Percentiles rank a stretch among this genome's conserved stretches.
These are phyloP conservation scores for Rhamnella rubrinervis DNA, from an alignment of 331 rosid genomes.

Conservation along the genomic window DNA sequence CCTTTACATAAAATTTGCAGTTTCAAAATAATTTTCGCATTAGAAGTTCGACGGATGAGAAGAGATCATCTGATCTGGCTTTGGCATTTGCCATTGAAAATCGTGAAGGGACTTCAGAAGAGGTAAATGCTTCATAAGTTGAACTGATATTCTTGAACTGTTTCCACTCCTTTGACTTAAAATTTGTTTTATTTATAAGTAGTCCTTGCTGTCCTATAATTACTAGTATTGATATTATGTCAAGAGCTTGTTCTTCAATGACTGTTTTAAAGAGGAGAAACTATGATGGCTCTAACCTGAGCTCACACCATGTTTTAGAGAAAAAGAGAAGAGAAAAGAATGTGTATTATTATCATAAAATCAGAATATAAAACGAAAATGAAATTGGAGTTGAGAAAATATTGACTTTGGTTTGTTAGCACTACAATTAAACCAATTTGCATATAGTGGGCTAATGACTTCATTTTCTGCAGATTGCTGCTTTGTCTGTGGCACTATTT, in stretches of 20 bases:
- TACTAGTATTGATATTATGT: background rate
- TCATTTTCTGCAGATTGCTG: slow-evolving; percentile 68
- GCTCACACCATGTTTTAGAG: too few species aligned
- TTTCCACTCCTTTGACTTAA: slow-evolving; percentile 5
- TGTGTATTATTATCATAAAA: too few species aligned
- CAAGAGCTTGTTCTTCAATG: too few species aligned
- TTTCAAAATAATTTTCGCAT: slow-evolving; percentile 67
- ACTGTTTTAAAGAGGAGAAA: too few species aligned
- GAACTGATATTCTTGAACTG: background rate
- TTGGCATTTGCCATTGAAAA: slow-evolving; percentile 56
- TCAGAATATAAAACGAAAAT: too few species aligned
- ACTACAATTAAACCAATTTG: background rate
- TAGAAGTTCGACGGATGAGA: slow-evolving; percentile 40
- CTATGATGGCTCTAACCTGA: too few species aligned
- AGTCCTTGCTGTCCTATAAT: background rate
- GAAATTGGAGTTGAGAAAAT: too few species aligned
- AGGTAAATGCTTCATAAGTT: slow-evolving; percentile 44
- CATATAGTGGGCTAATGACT: background rate
- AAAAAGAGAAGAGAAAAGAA: too few species aligned
- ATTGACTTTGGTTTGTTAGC: too few species aligned
- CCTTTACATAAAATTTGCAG: slow-evolving; percentile 44
- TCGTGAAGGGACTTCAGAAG: slow-evolving; percentile 82
- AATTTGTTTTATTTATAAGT: slow-evolving; percentile 6
- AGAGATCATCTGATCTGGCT: slow-evolving; percentile 39
- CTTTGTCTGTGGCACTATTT: slow-evolving; percentile 80